Evolutionary conservation across 352 stramenopile genomes (phyloP), one percentile per base, ranked within the genome.

Genomic region (Phytopythium vexans): DNA sequence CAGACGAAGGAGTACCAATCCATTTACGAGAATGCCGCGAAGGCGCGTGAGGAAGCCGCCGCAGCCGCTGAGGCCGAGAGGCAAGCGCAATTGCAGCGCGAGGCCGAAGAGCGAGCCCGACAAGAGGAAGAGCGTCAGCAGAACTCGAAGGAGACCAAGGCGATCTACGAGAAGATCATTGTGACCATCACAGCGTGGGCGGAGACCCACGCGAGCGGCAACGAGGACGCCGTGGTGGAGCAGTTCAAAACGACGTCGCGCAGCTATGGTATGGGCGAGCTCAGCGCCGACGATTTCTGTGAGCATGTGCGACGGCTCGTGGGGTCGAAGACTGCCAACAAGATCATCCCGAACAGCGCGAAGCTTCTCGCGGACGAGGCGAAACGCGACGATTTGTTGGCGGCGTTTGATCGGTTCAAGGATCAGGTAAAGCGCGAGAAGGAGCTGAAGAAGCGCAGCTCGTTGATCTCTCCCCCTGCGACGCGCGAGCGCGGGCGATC

Each of bases 1-100:
- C 84, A 94, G 48, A 92, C 81, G 5, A 94, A 94, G 59, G 84
- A 94, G 56, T 90, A 84, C 47, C 74, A 89, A 49, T 48, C 72
- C 2, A 90, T 92, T 41, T 94, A 88, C 32, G 79, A 91, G n/a
- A 70, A 66, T 40, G 77, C 77, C 10, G 64, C 65, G 12, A 64
- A 76, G 21, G 75, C 73, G 10, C 70, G 78, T 34, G 70, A 74
- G 48, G 73, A 82, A 58, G 62, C 65, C 1, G 49, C 36, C 12
- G 61, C 58, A 40, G 60, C 67, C 12, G 79, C 75, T 3, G 72
- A 83, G 51, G 73, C 62, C 5, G 74, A 79, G 60, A 74, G 84
- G 38, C 55, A 70, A 35, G 69, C 74, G 36, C 70, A 72, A 45
- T 44, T 74, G 38, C 70, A 79, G 43, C 58, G 55, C 10, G 62